These are phyloP conservation scores for Mycena sp. DNA, from an alignment of 1,284 basidiomycete species.

Conservation along the genomic window DNA sequence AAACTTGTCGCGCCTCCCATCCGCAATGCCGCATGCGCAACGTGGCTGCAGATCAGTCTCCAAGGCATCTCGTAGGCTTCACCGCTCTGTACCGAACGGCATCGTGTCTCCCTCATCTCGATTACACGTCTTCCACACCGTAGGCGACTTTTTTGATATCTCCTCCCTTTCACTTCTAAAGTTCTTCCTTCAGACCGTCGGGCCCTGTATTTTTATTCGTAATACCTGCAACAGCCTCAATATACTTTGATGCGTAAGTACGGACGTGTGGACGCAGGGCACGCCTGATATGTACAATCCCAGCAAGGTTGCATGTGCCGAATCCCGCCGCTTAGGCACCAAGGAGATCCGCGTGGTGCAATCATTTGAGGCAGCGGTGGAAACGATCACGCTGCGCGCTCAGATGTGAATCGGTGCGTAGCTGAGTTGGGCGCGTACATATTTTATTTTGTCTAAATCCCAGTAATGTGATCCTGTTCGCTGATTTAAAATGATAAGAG, in stretches of 20 bases:
- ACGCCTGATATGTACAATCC: neutral
- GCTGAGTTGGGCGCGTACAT: too few relatives aligned
- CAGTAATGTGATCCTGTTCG: too few relatives aligned
- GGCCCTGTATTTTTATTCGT: conserved; percentile 2
- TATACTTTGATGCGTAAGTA: conserved; percentile 7
- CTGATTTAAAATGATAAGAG: too few relatives aligned
- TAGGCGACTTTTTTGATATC: neutral
- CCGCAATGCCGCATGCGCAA: neutral
- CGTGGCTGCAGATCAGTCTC: neutral
- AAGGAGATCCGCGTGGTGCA: conserved; percentile 4
- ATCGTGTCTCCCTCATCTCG: neutral
- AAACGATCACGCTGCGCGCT: neutral
- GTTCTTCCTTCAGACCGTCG: neutral
- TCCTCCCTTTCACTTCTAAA: neutral
- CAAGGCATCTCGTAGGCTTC: neutral
- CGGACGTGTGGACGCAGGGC: neutral
- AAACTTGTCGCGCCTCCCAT: neutral
- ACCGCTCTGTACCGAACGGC: neutral
- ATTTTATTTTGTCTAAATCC: too few relatives aligned
- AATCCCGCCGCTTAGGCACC: neutral
- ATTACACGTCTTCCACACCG: neutral
- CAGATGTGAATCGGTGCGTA: neutral
- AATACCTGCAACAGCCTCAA: neutral
- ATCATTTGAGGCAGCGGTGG: neutral
- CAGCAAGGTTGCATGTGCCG: neutral